Evolutionary conservation across 495 filamentous ascomycete species (phyloP), one percentile per base, ranked within the genome.

Genomic region (Xylaria curta): DNA sequence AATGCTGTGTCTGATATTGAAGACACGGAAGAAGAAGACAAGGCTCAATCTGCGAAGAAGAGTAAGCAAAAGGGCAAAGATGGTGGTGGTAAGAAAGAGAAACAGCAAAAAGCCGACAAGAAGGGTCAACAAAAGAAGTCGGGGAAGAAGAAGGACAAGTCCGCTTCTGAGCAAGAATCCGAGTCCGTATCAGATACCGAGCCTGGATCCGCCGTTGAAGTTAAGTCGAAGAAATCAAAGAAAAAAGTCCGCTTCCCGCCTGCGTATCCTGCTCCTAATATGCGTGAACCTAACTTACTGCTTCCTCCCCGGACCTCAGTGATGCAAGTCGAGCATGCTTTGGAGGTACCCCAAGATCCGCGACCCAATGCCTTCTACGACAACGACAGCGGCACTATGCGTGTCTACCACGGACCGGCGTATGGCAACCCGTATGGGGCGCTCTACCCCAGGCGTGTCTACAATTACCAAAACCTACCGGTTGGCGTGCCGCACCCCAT

Each of bases 321-420:
- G 9, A 53, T 87, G 26, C 73, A 83, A 26, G 73, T 85, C 8
- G 85, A 87, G 70, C 83, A 86, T 64, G 72, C 78, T 10, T 67
- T 85, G 8, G 81, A 86, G 47, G 76, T 79, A 31, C 68, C 76
- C n/a, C 62, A 75, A 0, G 84, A 86, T 68, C 83, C 84, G 24
- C 79, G 78, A 1, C 86, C 86, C 24, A 88, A 88, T 71, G 82
- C 86, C 28, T 88, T 85, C 76, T 82, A 83, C 62, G 85, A 87
- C 70, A 67, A 74, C 28, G 73, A 77, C 15, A 78, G 75, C 38
- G 79, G 81, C 13, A 59, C 82, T 24, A 80, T 82, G 66, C 82
- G 83, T 3, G 82, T 87, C 56, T 88, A 86, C 64, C 85, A 88
- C 68, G 85, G 85, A 0, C 81, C 81, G 0, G 65, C 76, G 31